Conservation (phyloP, 345 rosid species). For the Triadica sebifera region DNA sequence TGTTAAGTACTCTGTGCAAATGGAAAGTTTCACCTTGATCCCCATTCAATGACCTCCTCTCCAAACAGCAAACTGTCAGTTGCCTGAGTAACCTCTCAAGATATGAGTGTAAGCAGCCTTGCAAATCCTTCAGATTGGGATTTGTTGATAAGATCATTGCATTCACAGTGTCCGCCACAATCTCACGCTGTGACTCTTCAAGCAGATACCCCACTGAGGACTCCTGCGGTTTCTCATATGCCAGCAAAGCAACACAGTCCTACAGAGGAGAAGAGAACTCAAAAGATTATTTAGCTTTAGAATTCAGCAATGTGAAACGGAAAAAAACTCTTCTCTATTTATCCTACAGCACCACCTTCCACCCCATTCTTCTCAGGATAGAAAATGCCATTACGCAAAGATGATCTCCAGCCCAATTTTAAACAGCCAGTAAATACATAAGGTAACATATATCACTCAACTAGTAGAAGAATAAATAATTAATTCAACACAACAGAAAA, state of each 20-base stretch:
- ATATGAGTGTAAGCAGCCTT: conserved; percentile 52
- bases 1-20: conserved; percentile 53
- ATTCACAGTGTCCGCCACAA: conserved; percentile 85
- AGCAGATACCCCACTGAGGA: conserved; percentile 74
- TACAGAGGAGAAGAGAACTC: conserved; percentile 23
- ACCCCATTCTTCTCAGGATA: no score
- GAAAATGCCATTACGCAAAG: no score
- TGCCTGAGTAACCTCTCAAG: conserved; percentile 83
- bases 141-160: conserved; percentile 71
- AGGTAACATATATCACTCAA: no score
- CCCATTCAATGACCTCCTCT: conserved; percentile 66
- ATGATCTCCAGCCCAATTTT: no score
- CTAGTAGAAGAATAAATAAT: no score
- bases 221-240: conserved; percentile 62
- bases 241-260: conserved; percentile 88
- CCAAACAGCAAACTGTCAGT: conserved; percentile 72
- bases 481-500: no score
- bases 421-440: no score
- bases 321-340: conserved; percentile 4
- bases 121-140: conserved; percentile 53
- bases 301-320: background rate
- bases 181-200: conserved; percentile 71
- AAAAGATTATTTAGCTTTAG: background rate
- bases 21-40: conserved; percentile 81
- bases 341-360: background rate